phyloP scores from a whole-genome alignment of 306 rosid species.

The Cicer chorassanicum region DNA sequence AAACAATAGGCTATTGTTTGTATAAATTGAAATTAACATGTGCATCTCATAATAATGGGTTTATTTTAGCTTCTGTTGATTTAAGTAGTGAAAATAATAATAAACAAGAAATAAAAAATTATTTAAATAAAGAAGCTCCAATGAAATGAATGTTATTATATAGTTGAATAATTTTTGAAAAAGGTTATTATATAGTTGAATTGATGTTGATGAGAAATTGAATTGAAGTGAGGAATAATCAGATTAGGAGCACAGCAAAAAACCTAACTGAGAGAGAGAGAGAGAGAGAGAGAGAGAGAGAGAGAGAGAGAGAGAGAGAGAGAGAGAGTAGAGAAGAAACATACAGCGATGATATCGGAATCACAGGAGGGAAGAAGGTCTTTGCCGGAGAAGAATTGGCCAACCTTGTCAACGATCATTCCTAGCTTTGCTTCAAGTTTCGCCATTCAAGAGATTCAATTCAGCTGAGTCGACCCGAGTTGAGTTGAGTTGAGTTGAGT shows the following conservation, averaged over 20 bases:
- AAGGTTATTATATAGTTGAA: too few relatives aligned
- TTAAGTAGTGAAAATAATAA: not conserved
- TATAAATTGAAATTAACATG: not conserved
- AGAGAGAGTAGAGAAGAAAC: not conserved
- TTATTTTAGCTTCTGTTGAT: not conserved
- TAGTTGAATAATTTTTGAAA: too few relatives aligned
- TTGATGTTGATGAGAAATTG: not conserved
- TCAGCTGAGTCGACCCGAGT: not conserved
- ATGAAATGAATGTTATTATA: not conserved
- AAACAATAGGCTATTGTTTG: not conserved
- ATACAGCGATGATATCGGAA: slow-evolving; percentile 67
- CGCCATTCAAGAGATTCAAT: slow-evolving; percentile 41
- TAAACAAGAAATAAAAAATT: not conserved
- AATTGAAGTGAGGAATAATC: not conserved
- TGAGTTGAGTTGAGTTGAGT: not conserved
- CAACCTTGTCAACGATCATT: slow-evolving; percentile 66
- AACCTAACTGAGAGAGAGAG: not conserved
- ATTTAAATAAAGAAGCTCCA: not conserved
- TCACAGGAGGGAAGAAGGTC: slow-evolving; percentile 85
- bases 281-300: not conserved
- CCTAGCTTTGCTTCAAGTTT: slow-evolving; percentile 70
- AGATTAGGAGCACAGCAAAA: not conserved
- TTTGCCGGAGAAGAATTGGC: slow-evolving; percentile 76
- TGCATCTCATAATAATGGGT: not conserved
- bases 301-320: not conserved